Evolutionary conservation across 2,329 filamentous ascomycete genomes (phyloP), one percentile per base, ranked within the genome.

Genomic region (Mycosphaerella arachidis): DNA sequence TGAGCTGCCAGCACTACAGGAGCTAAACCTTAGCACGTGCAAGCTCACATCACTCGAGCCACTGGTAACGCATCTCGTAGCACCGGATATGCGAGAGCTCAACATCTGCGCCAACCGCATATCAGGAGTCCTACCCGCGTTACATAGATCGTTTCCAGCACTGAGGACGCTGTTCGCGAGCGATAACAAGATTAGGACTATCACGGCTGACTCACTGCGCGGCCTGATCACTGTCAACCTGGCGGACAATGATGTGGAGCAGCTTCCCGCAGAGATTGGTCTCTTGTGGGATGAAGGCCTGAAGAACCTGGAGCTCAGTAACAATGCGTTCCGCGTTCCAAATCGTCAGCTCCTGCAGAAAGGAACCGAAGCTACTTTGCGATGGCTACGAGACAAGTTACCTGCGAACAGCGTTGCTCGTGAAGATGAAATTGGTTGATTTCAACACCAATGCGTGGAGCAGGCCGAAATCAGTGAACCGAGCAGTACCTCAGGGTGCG

Each of bases 281-380:
- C 78, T 96, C 12, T 79, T 96, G 0, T 86, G 87, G 27, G 87
- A 86, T 1, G 79, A 79, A 77, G 86, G 68, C 63, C 85, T 76
- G 78, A 89, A 80, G 74, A 83, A 80, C 56, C 78, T 97, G 9
- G 88, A 96, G 52, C 88, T 96, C 4, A 84, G 84, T 30, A 92
- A 92, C 0, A 97, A 97, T 72, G 82, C 86, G 33, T 97, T 97
- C 76, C 83, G 91, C 33, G 91, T 97, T 33, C 93, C 93, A 0
- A 85, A 90, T 58, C 92, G 89, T 78, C 89, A 89, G 63, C 83
- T 96, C 6, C 77, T 97, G 52, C 89, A 93, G 61, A 89, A 91
- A 63, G 93, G 93, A 0, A 97, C 92, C 0, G 91, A 96, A 68
- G 88, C 90, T 2, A 87, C 91, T 0, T 77, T 97, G 66, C 81